Percentiles rank a stretch among this genome's conserved stretches.
Evolutionary conservation across 352 stramenopile species (phyloP).

Genomic region (Aphanomyces euteiches): DNA sequence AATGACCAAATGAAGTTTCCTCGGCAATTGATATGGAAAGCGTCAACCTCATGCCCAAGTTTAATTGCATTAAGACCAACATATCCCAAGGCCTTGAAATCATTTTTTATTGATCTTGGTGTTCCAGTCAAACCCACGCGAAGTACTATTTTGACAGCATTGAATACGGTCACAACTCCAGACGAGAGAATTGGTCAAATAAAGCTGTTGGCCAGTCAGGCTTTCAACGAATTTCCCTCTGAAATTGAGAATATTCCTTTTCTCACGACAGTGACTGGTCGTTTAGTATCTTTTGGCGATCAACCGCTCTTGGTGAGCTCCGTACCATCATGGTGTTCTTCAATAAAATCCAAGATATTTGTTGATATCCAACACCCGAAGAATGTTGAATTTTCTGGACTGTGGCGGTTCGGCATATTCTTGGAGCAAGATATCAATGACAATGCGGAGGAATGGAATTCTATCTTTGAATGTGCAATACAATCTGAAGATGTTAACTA

Average conservation of each 20-base stretch:
- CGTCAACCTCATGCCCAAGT: not conserved
- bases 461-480: not conserved
- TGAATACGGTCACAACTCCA: not conserved
- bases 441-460: not conserved
- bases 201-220: not conserved
- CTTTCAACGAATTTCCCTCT: not conserved
- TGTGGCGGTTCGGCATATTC: slow-evolving; percentile 1
- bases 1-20: not conserved
- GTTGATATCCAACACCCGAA: not conserved
- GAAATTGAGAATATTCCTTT: slow-evolving; percentile 8
- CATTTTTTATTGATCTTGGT: slow-evolving; percentile 11
- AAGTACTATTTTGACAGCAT: not conserved
- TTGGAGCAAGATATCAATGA: not conserved
- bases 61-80: not conserved
- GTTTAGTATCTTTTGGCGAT: not conserved
- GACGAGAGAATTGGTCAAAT: not conserved
- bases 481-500: too few relatives aligned
- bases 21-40: slow-evolving; percentile 20
- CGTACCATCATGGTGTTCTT: slow-evolving; percentile 15
- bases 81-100: slow-evolving; percentile 22
- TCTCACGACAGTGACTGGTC: not conserved
- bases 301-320: not conserved
- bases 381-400: slow-evolving; percentile 3
- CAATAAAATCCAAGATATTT: not conserved
- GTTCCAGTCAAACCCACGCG: slow-evolving; percentile 13